phyloP scores from a whole-genome alignment of 108 stramenopile species.

The Cyclotella sp. region DNA sequence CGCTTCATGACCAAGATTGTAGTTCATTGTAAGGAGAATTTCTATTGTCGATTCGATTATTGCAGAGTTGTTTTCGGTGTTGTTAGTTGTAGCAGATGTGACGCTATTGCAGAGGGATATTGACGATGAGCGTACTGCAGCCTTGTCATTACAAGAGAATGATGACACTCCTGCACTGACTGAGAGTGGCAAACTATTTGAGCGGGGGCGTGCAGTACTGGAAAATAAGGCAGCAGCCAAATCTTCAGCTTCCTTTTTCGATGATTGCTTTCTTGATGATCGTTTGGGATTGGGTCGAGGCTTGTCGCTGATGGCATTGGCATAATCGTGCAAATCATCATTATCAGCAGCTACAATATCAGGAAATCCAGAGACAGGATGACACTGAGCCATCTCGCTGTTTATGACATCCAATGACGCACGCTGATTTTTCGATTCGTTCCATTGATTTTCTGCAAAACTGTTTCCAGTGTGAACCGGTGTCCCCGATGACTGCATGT shows the following conservation, averaged over 20 bases:
- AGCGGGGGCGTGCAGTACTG: conserved; percentile 26
- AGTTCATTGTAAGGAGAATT: conserved; percentile 74
- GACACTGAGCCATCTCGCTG: conserved; percentile 11
- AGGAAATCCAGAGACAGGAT: conserved; percentile 16
- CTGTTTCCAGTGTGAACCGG: neutral
- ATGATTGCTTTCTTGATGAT: conserved; percentile 25
- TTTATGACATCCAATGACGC: neutral
- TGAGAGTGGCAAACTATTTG: conserved; percentile 28
- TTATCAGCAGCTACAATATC: conserved; percentile 3
- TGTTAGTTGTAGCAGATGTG: conserved; percentile 15
- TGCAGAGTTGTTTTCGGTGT: conserved; percentile 15
- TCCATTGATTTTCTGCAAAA: neutral
- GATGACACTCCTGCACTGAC: neutral
- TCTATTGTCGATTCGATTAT: conserved; percentile 60
- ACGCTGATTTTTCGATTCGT: neutral
- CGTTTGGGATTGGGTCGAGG: neutral
- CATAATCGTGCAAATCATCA: conserved; percentile 17
- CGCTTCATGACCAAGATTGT: conserved; percentile 60
- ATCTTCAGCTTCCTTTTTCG: conserved; percentile 38
- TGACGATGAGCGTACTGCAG: neutral
- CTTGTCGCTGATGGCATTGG: conserved; percentile 2
- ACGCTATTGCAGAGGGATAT: neutral
- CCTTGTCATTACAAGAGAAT: neutral
- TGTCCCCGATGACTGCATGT: neutral
- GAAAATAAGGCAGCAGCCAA: conserved; percentile 41